Percentiles rank a stretch among this genome's conserved stretches.
These are phyloP conservation scores for Ogataea nitratoaversa DNA, from an alignment of 805 yeast genomes.

Conservation along the genomic window DNA sequence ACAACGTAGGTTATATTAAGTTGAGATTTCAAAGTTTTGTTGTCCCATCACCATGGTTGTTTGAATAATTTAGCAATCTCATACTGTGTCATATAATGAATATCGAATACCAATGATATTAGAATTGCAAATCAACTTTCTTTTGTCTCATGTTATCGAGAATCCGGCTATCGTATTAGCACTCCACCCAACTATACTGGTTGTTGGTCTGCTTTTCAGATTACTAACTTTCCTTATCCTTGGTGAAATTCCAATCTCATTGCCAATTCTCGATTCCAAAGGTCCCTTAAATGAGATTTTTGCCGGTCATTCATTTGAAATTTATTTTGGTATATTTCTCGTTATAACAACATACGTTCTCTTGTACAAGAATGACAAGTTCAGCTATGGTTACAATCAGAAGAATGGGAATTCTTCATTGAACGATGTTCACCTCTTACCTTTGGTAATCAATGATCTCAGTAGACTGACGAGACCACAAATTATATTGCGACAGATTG, in stretches of 20 bases:
- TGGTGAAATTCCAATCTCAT: conserved; percentile 4
- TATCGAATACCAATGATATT: not conserved
- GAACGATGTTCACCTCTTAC: conserved; percentile 8
- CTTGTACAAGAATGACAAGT: conserved; percentile 1
- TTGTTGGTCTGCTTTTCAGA: conserved; percentile 9
- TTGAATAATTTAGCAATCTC: too few species aligned
- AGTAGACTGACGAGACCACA: conserved; percentile 1
- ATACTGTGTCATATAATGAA: too few species aligned
- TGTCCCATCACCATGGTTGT: too few species aligned
- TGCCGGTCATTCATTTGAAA: conserved; percentile 30
- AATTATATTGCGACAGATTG: conserved; percentile 11
- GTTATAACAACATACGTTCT: conserved; percentile 8
- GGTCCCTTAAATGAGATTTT: conserved; percentile 24
- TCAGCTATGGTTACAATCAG: not conserved
- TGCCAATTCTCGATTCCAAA: conserved; percentile 18
- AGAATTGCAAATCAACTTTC: not conserved
- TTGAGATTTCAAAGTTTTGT: too few species aligned
- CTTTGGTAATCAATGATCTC: conserved; percentile 11
- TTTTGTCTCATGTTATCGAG: not conserved
- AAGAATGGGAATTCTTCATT: not conserved
- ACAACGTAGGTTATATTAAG: too few species aligned
- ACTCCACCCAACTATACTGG: conserved; percentile 13
- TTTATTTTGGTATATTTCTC: conserved; percentile 12
- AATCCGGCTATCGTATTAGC: conserved; percentile 2
- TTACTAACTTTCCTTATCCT: not conserved